Base-by-base conservation (phyloP, 192 early-diverging fungal genomes). In the Coemansia sp. region DNA sequence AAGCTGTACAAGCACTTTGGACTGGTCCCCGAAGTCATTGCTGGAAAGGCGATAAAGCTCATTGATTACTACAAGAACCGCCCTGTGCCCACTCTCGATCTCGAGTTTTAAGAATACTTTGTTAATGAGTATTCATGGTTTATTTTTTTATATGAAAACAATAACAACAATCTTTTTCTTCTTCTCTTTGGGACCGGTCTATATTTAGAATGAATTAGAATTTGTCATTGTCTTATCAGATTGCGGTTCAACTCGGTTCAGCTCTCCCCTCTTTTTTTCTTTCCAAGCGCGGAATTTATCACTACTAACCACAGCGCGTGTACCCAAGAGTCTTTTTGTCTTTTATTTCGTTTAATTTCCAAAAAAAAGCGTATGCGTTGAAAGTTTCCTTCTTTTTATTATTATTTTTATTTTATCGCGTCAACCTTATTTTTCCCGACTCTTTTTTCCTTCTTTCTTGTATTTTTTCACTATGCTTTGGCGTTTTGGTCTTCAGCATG, bases 401-500 rank as follows among this genome's bases (percentile, higher is more conserved):
- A 35, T 62, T 49, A 28, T 28, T 28, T 28, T 28, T 28, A 28
- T 28, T 28, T 28, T 28, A 28, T 28, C 28, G 28, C 28, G 28
- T 28, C 28, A 28, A 28, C 28, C 28, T 28, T 28, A 28, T 28
- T 28, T 28, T 28, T 14, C 40, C 13, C 6, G 40, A 60, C 57
- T 67, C 37, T 17, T 21, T 1, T 28, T 62, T 35, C 64, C 26
- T 46, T 50, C 50, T 19, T 50, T 44, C 32, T 26, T 66, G 49
- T 64, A 49, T 64, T 47, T 46, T 23, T 17, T 55, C 57, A 80
- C 5, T 37, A 95, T 95, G 94, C 93, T 94, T 80, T 95, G 93
- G 93, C 90, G 95, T 49, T 96, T 98, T 73, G 96, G 97, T 13
- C 92, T 94, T 72, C 91, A 95, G 76, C 89, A 91, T 74, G 87